These are phyloP conservation scores for Aspergillus costaricaensis DNA, from an alignment of 2,329 filamentous ascomycete species.

Conservation along the genomic window DNA sequence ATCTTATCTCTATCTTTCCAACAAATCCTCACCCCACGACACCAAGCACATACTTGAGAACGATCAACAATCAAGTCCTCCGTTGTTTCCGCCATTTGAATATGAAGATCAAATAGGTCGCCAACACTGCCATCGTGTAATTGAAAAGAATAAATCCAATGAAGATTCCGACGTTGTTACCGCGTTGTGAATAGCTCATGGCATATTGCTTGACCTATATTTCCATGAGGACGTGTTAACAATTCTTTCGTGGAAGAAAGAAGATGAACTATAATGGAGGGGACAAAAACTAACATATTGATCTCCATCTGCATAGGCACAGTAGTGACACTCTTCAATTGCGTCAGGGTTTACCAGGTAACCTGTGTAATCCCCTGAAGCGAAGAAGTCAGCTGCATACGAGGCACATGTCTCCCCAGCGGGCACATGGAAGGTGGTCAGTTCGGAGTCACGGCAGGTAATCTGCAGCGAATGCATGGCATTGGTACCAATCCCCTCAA, in stretches of 20 bases:
- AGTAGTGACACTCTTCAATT: conserved; percentile 4
- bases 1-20: no score
- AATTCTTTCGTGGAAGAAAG: neutral
- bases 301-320: conserved; percentile 4
- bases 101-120: conserved; percentile 14
- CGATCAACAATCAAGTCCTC: no score
- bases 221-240: conserved; percentile 53
- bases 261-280: no score
- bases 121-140: conserved; percentile 60
- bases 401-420: neutral
- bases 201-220: conserved; percentile 76
- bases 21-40: no score
- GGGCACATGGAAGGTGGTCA: conserved; percentile 1
- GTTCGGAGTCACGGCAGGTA: conserved; percentile 47
- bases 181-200: conserved; percentile 68
- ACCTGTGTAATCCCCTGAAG: neutral
- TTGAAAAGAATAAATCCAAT: conserved; percentile 74
- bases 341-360: conserved; percentile 3
- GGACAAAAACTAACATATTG: conserved; percentile 5
- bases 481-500: conserved; percentile 72
- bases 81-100: no score
- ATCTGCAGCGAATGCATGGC: conserved; percentile 67
- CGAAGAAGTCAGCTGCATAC: conserved; percentile 4
- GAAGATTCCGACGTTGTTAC: conserved; percentile 78
- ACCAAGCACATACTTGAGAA: no score